These are phyloP conservation scores for Rhodotorula kratochvilovae DNA, from an alignment of 768 basidiomycete species.

Conservation along the genomic window DNA sequence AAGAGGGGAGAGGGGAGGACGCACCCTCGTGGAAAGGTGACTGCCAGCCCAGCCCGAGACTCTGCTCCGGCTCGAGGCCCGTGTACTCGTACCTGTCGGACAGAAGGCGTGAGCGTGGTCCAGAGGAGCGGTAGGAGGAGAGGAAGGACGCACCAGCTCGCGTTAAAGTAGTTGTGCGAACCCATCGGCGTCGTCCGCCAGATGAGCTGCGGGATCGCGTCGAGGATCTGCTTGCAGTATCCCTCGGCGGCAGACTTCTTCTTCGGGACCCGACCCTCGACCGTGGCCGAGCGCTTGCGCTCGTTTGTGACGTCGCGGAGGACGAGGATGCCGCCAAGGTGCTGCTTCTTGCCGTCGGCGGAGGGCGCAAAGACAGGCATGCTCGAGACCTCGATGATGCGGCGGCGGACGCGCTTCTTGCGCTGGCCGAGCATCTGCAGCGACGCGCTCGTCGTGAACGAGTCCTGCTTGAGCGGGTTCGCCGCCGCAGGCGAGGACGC, in stretches of 20 bases:
- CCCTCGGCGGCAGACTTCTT: slow-evolving; percentile 13
- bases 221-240: slow-evolving; percentile 28
- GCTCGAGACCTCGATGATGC: slow-evolving; percentile 32
- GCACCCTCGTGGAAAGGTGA: slow-evolving; percentile 33
- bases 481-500: neutral
- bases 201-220: slow-evolving; percentile 38
- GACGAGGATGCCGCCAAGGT: slow-evolving; percentile 37
- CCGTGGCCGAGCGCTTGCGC: neutral
- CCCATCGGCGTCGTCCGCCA: slow-evolving; percentile 37
- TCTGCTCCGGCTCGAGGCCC: slow-evolving; percentile 35
- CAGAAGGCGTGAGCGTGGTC: no score
- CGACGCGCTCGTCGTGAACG: slow-evolving; percentile 16
- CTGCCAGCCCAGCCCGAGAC: slow-evolving; percentile 38
- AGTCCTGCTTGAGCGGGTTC: neutral
- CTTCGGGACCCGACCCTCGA: neutral
- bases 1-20: neutral
- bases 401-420: slow-evolving; percentile 33
- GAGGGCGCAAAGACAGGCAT: slow-evolving; percentile 19
- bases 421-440: neutral
- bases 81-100: slow-evolving; percentile 26
- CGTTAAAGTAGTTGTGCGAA: slow-evolving; percentile 26
- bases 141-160: slow-evolving; percentile 17
- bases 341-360: slow-evolving; percentile 17
- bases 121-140: no score
- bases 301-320: slow-evolving; percentile 28